Conservation (phyloP, 352 stramenopile genomes). For the Globisporangium carolinianum region DNA sequence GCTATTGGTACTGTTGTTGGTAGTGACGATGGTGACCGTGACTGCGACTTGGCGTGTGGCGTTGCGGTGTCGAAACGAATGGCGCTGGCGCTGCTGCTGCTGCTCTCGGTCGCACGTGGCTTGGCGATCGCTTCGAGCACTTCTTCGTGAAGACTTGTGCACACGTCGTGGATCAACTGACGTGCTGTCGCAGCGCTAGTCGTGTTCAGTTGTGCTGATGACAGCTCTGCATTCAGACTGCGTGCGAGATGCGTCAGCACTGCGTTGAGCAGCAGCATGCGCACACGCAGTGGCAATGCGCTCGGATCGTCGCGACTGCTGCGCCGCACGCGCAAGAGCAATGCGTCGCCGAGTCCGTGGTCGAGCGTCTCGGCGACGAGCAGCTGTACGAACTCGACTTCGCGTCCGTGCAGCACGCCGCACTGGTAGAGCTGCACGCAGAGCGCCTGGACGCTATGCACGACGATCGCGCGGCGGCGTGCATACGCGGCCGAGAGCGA, state of each 20-base stretch:
- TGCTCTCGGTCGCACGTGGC: conserved; percentile 2
- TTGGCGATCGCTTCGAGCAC: conserved; percentile 22
- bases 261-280: conserved; percentile 12
- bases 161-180: conserved; percentile 26
- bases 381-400: conserved; percentile 13
- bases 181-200: neutral
- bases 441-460: conserved; percentile 23
- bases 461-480: conserved; percentile 10
- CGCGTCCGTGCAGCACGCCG: conserved; percentile 19
- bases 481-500: conserved; percentile 5
- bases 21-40: too few relatives aligned
- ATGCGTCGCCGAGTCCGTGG: conserved; percentile 10
- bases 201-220: too few relatives aligned
- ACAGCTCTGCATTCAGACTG: too few relatives aligned
- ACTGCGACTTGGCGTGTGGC: too few relatives aligned
- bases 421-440: conserved; percentile 35
- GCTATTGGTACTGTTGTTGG: neutral
- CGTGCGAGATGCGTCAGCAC: conserved; percentile 2
- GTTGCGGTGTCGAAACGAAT: too few relatives aligned
- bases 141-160: conserved; percentile 34
- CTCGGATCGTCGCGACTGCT: neutral
- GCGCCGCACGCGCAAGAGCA: conserved; percentile 1
- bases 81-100: too few relatives aligned
- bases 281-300: conserved; percentile 18
- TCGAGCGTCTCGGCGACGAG: conserved; percentile 6